Evolutionary conservation across 768 basidiomycete species (phyloP), one percentile per base, ranked within the genome.

Genomic region (Suillus fuscotomentosus): DNA sequence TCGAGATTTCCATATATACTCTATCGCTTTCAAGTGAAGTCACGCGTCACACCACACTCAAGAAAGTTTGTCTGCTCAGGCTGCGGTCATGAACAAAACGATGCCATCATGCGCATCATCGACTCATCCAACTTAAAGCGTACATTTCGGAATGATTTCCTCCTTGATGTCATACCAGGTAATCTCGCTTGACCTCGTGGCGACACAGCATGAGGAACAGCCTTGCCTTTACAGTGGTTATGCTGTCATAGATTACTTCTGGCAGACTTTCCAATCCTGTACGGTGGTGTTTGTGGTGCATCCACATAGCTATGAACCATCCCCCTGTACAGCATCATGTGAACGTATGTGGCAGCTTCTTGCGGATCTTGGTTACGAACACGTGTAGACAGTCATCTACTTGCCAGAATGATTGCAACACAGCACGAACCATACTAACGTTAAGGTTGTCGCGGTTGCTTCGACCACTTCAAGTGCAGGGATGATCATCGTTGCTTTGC

Each of bases 1-100:
- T 75, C 74, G 72, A 70, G 68, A 75, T 76, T 72, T 57, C 75
- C 74, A 75, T 75, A 75, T 74, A 74, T 75, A 75, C 66, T 67
- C 65, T 50, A 48, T 47, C 60, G 42, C 20, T 47, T 31, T 20
- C 24, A 24, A 34, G 15, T 42, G 22, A 31, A 24, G 71, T 71
- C 68, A 70, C 68, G 60, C 61, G 71, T 73, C 72, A 71, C 65
- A 22, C 20, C 5, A 36, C 8, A 36, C 36, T 36, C 36, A 10
- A 27, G 27, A 31, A 31, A 31, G 31, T 31, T 27, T 27, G 27
- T 31, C 36, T n/a, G 22, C 15, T 51, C 15, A 31, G 14, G 14
- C 24, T 50, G 48, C 31, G 51, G 51, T 34, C 0, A 53, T 51
- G 27, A 50, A 27, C 50, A 27, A 50, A 27, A 9, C 50, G 24